Evolutionary conservation across 805 yeast species (phyloP).

Genomic region (Barnettozyma siamensis): DNA sequence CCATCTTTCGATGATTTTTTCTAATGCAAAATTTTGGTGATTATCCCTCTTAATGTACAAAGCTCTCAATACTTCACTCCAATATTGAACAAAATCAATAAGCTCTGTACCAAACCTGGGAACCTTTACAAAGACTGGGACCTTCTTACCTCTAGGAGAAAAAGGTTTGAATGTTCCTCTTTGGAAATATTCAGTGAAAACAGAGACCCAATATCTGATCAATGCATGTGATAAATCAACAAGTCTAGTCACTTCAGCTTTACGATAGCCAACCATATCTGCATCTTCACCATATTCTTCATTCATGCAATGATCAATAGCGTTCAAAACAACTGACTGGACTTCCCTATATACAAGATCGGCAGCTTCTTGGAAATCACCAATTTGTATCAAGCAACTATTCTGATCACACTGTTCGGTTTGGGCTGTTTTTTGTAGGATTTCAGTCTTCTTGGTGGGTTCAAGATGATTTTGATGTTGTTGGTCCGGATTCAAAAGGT

Average conservation of each 20-base stretch:
- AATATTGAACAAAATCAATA: conserved; percentile 40
- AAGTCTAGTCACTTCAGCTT: conserved; percentile 30
- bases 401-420: neutral
- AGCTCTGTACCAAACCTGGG: conserved; percentile 31
- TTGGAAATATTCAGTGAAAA: conserved; percentile 46
- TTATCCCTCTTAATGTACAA: conserved; percentile 36
- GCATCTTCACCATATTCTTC: conserved; percentile 51
- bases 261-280: conserved; percentile 44
- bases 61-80: conserved; percentile 41
- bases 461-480: too few relatives aligned
- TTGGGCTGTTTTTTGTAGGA: neutral
- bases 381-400: conserved; percentile 6
- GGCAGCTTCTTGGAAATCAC: conserved; percentile 15
- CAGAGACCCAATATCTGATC: conserved; percentile 47
- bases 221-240: conserved; percentile 38
- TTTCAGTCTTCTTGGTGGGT: too few relatives aligned
- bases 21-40: conserved; percentile 29
- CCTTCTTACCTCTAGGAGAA: conserved; percentile 22
- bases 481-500: too few relatives aligned
- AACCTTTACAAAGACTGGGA: conserved; percentile 16
- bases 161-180: conserved; percentile 16
- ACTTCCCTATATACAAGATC: conserved; percentile 36
- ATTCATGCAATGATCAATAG: conserved; percentile 47
- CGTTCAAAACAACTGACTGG: conserved; percentile 34
- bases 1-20: conserved; percentile 32